phyloP scores from a whole-genome alignment of 2,329 filamentous ascomycete genomes.

The Didymella sp. region DNA sequence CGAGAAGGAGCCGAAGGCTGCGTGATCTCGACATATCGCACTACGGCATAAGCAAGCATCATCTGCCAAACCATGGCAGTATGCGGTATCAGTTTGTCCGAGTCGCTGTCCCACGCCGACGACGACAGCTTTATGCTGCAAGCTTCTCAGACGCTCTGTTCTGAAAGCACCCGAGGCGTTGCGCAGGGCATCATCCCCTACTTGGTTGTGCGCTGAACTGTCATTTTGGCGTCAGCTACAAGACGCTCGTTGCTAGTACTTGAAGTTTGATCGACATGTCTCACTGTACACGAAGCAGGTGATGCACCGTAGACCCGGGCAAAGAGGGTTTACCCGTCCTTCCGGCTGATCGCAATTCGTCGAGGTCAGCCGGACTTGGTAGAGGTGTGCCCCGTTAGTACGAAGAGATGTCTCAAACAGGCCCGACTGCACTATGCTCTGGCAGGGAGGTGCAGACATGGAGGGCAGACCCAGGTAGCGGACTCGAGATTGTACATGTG shows the following conservation, averaged over 20 bases:
- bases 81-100: constrained; percentile 6
- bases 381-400: constrained; percentile 26
- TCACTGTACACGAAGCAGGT: constrained; percentile 6
- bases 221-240: neutral
- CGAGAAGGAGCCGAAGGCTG: constrained; percentile 40
- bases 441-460: constrained; percentile 25
- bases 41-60: constrained; percentile 23
- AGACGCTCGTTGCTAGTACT: neutral
- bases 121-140: neutral
- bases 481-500: constrained; percentile 34
- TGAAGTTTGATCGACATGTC: constrained; percentile 8
- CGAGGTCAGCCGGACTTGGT: constrained; percentile 39
- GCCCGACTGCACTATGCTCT: constrained; percentile 20
- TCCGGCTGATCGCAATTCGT: constrained; percentile 26
- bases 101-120: constrained; percentile 2
- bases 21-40: constrained; percentile 23
- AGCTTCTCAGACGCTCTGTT: neutral
- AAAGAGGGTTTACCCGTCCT: constrained; percentile 21
- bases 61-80: constrained; percentile 18
- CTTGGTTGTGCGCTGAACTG: neutral
- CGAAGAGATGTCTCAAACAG: constrained; percentile 9
- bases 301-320: constrained; percentile 16
- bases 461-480: constrained; percentile 13
- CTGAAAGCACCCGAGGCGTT: neutral
- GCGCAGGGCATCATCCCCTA: neutral